Base-by-base conservation (phyloP, 2,329 filamentous ascomycete genomes). In the Endoconidiophora laricicola region DNA sequence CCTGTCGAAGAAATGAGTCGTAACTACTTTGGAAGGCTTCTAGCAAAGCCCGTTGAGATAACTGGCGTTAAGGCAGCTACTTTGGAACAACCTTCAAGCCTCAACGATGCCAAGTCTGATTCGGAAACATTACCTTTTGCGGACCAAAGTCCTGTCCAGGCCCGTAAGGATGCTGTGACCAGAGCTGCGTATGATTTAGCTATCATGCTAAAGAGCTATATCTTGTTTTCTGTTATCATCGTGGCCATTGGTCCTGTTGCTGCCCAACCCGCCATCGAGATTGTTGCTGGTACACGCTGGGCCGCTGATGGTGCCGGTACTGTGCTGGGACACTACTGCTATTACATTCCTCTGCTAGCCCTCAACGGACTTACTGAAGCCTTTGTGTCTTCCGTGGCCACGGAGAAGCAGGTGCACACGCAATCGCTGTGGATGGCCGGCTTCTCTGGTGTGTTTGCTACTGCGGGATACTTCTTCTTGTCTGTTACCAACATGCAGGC, bases 1-100 rank as follows among this genome's bases (percentile, higher is more conserved):
- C 93, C 91, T 6, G 78, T 98, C 53, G 91, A 98, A 64, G 93
- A 98, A 65, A 90, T 83, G 62, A 88, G 83, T 55, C 81, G 93
- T 38, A 87, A 81, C 60, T 80, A 94, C 60, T 95, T 96, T 54
- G 88, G 86, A 48, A 83, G 83, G 33, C 69, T 94, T 1, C 77
- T 95, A 20, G 63, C 71, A 0, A 61, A 64, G 1, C 29, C 29
- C 9, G 29, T 33, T 33, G 7, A 33, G 9, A 33, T 33, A 12
- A 3, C 29, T 10, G 29, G 12, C 12, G 29, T 33, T 12, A 12
- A 33, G 29, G 7, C 50, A 60, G 2, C 9, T 12, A 7, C 29
- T 3, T 33, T 12, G 29, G 29, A 33, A 33, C 7, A 33, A 33
- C 16, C 16, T 18, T 33, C 29, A 33, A 12, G 29, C 12, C 4